phyloP scores from a whole-genome alignment of 306 rosid genomes.

The Trichosanthes truncata region DNA sequence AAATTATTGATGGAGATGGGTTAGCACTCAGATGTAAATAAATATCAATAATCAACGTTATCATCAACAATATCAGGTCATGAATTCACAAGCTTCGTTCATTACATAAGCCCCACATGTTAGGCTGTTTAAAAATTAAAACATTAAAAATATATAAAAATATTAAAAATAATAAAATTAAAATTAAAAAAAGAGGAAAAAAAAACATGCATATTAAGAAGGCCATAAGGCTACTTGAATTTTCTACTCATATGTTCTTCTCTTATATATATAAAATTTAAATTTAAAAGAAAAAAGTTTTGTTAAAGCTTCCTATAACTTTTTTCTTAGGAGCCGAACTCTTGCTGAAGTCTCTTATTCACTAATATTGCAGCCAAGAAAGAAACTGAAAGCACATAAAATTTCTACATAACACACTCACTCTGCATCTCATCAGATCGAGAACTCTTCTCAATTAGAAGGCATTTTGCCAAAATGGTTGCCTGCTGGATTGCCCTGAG shows the following conservation, averaged over 20 bases:
- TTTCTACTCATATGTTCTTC: not conserved
- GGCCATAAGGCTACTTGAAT: not conserved
- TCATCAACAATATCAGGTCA: not conserved
- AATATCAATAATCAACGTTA: not conserved
- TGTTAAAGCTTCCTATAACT: not conserved
- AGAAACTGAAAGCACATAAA: not conserved
- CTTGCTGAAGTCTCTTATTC: not conserved
- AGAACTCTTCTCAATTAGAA: slow-evolving; percentile 79
- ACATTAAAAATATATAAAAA: too few relatives aligned
- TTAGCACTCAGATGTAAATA: not conserved
- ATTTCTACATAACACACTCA: slow-evolving; percentile 23
- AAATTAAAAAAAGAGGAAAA: too few relatives aligned
- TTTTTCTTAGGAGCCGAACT: not conserved
- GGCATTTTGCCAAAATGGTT: slow-evolving; percentile 69
- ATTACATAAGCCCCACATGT: not conserved
- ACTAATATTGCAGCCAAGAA: not conserved
- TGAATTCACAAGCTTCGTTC: not conserved
- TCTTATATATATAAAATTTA: not conserved
- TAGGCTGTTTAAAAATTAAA: not conserved
- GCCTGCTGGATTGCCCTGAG: slow-evolving; percentile 67
- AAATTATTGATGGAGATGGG: not conserved
- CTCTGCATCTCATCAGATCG: slow-evolving; percentile 92
- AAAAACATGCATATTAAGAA: not conserved
- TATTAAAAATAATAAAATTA: too few relatives aligned
- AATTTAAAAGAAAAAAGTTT: not conserved